A percentile compares a stretch with the other conserved stretches of the same genome.
phyloP scores from a whole-genome alignment of 257 asterid genomes.

The Nicotiana undulata region DNA sequence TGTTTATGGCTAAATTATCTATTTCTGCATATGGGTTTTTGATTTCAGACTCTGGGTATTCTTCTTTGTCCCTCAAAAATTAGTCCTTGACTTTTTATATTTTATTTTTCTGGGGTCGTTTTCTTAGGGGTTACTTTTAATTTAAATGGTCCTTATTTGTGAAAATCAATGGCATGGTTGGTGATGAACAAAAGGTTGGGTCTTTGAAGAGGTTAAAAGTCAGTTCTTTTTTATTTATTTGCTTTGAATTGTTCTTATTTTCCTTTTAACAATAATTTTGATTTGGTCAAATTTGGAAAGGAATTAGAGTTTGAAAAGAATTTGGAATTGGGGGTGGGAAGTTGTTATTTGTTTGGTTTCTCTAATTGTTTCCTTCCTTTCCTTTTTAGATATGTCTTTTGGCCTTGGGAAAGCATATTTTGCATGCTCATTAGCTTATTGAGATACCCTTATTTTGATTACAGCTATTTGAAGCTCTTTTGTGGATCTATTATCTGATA shows the following conservation, averaged over 20 bases:
- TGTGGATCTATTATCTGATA: neutral
- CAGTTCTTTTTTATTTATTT: constrained; percentile 13
- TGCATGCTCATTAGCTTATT: neutral
- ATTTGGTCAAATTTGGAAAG: constrained; percentile 13
- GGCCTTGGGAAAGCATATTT: neutral
- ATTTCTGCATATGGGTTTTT: constrained; percentile 8
- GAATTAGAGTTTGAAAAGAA: constrained; percentile 9
- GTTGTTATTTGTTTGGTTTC: constrained; percentile 6
- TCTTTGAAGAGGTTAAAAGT: constrained; percentile 33
- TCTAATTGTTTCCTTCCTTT: neutral
- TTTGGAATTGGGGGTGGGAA: neutral
- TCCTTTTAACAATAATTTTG: neutral
- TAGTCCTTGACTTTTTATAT: constrained; percentile 10
- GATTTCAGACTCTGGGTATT: constrained; percentile 15
- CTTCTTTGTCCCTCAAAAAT: constrained; percentile 4
- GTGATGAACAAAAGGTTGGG: constrained; percentile 23
- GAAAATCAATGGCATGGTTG: constrained; percentile 20
- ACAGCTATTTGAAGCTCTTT: neutral
- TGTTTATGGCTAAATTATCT: neutral
- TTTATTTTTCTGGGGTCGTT: constrained; percentile 21
- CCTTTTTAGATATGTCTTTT: neutral
- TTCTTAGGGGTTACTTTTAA: constrained; percentile 26
- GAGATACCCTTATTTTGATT: neutral
- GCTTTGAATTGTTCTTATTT: constrained; percentile 9
- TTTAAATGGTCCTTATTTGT: constrained; percentile 12